Percentiles rank a stretch among this genome's conserved stretches.
phyloP scores from a whole-genome alignment of 139 green algal genomes.

The Nannochloris sp. region DNA sequence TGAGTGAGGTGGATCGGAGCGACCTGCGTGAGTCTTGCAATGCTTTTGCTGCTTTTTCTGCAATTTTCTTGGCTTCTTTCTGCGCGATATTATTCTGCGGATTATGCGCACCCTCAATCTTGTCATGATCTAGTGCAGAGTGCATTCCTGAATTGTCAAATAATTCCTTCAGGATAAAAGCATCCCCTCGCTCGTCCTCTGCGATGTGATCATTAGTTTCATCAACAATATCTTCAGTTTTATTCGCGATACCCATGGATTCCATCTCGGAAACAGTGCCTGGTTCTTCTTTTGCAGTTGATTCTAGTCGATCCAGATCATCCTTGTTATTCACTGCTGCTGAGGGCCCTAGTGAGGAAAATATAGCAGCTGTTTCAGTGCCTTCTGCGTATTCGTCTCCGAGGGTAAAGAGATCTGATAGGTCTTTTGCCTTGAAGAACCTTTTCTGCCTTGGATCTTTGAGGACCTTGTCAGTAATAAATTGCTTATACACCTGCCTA shows the following conservation, averaged over 20 bases:
- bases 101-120: slow-evolving; percentile 68
- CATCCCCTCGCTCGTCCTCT: slow-evolving; percentile 26
- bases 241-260: slow-evolving; percentile 3
- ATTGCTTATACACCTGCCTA: slow-evolving; percentile 60
- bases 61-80: slow-evolving; percentile 47
- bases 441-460: slow-evolving; percentile 82
- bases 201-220: neutral
- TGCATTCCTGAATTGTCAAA: slow-evolving; percentile 67
- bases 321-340: no score
- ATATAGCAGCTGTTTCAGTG: slow-evolving; percentile 72
- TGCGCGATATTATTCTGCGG: slow-evolving; percentile 38
- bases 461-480: slow-evolving; percentile 56
- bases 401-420: slow-evolving; percentile 89
- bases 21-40: slow-evolving; percentile 41
- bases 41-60: slow-evolving; percentile 50
- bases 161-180: slow-evolving; percentile 66
- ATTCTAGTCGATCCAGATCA: neutral
- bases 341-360: slow-evolving; percentile 37
- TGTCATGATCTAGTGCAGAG: slow-evolving; percentile 71
- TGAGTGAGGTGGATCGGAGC: slow-evolving; percentile 34
- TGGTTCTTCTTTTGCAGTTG: no score
- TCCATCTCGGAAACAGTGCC: neutral
- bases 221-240: slow-evolving; percentile 7
- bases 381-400: slow-evolving; percentile 51
- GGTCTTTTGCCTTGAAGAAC: slow-evolving; percentile 85